Conservation (phyloP, 768 basidiomycete genomes). For the Naganishia vaughanmartiniae region DNA sequence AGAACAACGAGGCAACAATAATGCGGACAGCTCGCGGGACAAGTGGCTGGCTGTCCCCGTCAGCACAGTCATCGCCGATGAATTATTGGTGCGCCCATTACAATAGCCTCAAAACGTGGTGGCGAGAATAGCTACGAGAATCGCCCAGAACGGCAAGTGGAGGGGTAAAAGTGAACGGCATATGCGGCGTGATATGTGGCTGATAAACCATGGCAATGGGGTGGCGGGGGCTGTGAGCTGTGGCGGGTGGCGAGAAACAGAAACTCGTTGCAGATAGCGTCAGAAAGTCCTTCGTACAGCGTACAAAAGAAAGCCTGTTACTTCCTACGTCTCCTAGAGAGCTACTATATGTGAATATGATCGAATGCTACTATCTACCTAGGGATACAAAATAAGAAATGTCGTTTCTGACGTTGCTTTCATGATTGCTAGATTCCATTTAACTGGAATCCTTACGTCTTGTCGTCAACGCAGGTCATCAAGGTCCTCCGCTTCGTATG, state of each 20-base stretch:
- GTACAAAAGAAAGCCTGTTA: no score
- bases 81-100: conserved; percentile 4
- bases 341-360: background rate
- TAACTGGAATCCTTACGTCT: conserved; percentile 1
- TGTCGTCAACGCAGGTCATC: conserved; percentile 3
- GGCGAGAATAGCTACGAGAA: conserved; percentile 11
- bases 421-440: background rate
- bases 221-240: no score
- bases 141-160: conserved; percentile 14
- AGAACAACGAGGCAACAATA: background rate
- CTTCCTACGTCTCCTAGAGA: no score
- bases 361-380: conserved; percentile 14
- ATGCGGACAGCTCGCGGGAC: background rate
- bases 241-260: no score
- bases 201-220: background rate
- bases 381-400: conserved; percentile 24
- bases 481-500: background rate
- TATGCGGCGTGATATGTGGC: no score
- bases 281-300: no score
- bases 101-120: background rate
- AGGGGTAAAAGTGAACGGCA: background rate
- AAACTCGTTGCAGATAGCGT: no score
- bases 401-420: conserved; percentile 9
- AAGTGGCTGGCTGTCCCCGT: background rate
- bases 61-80: conserved; percentile 19